These are phyloP conservation scores for Didymellaceae sp. DNA, from an alignment of 2,329 filamentous ascomycete species.

Conservation along the genomic window DNA sequence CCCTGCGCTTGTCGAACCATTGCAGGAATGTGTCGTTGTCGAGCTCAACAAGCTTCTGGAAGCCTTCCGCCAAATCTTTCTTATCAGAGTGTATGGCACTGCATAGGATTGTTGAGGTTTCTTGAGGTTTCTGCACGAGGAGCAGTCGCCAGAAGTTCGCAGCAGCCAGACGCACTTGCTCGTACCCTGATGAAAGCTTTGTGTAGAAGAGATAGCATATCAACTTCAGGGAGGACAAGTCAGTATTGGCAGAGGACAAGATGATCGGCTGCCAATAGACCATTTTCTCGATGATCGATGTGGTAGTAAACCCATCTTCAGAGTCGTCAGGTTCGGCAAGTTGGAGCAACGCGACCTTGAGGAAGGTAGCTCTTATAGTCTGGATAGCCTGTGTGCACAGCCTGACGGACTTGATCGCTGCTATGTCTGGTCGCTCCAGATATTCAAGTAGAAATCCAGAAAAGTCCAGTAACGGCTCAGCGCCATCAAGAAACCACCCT, in stretches of 20 bases:
- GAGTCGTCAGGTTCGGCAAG: constrained; percentile 82
- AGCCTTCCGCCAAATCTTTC: constrained; percentile 73
- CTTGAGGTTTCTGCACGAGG: constrained; percentile 88
- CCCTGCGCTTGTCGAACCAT: constrained; percentile 85
- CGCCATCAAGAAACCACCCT: constrained; percentile 93
- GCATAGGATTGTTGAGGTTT: constrained; percentile 75
- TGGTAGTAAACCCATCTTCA: constrained; percentile 66
- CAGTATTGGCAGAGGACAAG: constrained; percentile 75
- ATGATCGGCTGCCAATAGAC: constrained; percentile 96
- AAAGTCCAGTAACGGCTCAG: constrained; percentile 83
- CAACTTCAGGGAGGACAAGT: constrained; percentile 82
- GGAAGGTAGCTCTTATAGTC: constrained; percentile 76
- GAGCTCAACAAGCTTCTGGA: constrained; percentile 82
- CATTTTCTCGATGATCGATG: constrained; percentile 80
- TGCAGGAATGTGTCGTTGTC: constrained; percentile 86
- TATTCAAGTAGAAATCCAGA: constrained; percentile 85
- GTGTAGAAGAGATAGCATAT: constrained; percentile 93
- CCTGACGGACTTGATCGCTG: constrained; percentile 83
- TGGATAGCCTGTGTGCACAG: constrained; percentile 84
- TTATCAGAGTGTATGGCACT: constrained; percentile 75
- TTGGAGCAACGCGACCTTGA: constrained; percentile 78
- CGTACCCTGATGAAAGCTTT: constrained; percentile 76
- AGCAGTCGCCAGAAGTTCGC: constrained; percentile 90
- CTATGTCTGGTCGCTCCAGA: constrained; percentile 82
- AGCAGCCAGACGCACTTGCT: constrained; percentile 73